A percentile compares a stretch with the other conserved stretches of the same genome.
phyloP scores from a whole-genome alignment of 2,329 filamentous ascomycete genomes.

The Hypoxylon sp. region DNA sequence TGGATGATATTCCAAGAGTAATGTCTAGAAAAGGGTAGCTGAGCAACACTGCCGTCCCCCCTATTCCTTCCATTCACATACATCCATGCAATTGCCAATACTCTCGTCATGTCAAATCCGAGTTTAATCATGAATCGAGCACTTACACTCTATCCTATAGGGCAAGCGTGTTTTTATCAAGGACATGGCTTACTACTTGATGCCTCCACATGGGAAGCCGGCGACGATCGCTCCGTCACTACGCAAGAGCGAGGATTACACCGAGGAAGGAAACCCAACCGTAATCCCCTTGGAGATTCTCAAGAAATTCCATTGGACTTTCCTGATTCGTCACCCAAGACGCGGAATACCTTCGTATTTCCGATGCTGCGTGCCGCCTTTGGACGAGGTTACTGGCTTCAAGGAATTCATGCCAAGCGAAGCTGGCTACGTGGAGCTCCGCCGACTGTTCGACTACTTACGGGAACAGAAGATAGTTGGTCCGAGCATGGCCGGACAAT shows the following conservation, averaged over 20 bases:
- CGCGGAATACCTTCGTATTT: conserved; percentile 93
- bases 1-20: background rate
- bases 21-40: background rate
- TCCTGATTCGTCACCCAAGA: conserved; percentile 96
- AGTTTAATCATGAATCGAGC: conserved; percentile 57
- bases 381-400: conserved; percentile 87
- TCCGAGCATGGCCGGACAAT: conserved; percentile 70
- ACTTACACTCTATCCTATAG: conserved; percentile 62
- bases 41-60: background rate
- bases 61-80: conserved; percentile 10
- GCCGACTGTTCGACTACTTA: conserved; percentile 89
- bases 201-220: conserved; percentile 79
- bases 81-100: conserved; percentile 17
- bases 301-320: conserved; percentile 90
- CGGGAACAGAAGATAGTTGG: conserved; percentile 78
- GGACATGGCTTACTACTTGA: conserved; percentile 94
- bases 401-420: conserved; percentile 88
- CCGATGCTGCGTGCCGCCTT: conserved; percentile 91
- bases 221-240: conserved; percentile 86
- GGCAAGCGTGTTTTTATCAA: conserved; percentile 97
- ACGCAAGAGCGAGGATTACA: conserved; percentile 65
- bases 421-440: conserved; percentile 91
- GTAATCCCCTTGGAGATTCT: conserved; percentile 83
- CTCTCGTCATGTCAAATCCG: conserved; percentile 12
- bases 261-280: conserved; percentile 83